phyloP scores from a whole-genome alignment of 129 eudicot genomes.

The Flaveria brownii region DNA sequence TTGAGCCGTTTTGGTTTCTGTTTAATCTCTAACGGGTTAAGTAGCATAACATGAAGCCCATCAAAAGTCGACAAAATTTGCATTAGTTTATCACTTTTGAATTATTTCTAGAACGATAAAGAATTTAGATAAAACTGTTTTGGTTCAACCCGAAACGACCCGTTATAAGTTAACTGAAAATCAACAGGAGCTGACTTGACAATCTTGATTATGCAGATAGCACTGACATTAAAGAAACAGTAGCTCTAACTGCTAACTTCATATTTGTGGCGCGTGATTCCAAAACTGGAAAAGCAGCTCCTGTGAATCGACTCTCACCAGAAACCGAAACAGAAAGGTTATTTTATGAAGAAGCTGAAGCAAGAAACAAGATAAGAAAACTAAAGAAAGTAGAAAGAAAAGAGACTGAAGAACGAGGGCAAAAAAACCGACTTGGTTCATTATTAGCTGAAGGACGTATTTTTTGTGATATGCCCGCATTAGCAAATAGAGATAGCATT shows the following conservation, averaged over 20 bases:
- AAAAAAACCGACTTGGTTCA: conserved; percentile 46
- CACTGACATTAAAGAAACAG: conserved; percentile 48
- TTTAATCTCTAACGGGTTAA: not conserved
- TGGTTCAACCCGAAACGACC: not conserved
- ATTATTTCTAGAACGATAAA: no score
- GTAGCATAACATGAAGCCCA: not conserved
- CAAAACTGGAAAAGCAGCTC: conserved; percentile 88
- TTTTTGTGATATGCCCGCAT: conserved; percentile 96
- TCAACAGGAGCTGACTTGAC: conserved; percentile 19
- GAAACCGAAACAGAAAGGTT: conserved; percentile 73
- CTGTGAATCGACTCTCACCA: conserved; percentile 84
- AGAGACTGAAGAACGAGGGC: conserved; percentile 57
- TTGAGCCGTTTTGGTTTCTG: not conserved
- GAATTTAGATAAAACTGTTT: not conserved
- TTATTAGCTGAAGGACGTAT: conserved; percentile 87
- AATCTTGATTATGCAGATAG: conserved; percentile 40
- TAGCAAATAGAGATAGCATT: conserved; percentile 91
- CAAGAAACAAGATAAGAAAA: conserved; percentile 59
- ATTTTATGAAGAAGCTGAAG: conserved; percentile 81
- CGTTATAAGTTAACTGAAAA: not conserved
- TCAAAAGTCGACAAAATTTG: conserved; percentile 4
- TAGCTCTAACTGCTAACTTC: conserved; percentile 86
- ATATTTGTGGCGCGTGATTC: conserved; percentile 98
- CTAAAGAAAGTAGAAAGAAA: conserved; percentile 50
- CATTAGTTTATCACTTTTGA: not conserved